phyloP scores from a whole-genome alignment of 1,139 yeast genomes.

The Kurtzmaniella quercitrusa region DNA sequence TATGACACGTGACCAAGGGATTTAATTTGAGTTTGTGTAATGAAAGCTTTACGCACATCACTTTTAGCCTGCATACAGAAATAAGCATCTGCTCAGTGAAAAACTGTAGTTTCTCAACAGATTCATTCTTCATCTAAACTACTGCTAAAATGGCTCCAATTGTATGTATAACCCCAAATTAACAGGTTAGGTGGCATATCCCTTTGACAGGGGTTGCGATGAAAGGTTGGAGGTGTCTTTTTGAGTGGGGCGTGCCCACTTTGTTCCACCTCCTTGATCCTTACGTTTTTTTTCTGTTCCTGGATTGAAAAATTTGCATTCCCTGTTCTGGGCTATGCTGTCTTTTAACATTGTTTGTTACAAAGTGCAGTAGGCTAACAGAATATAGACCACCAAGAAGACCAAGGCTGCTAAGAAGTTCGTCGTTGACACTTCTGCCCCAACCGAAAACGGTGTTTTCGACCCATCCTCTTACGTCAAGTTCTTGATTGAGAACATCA shows the following conservation, averaged over 20 bases:
- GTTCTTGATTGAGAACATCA: constrained; percentile 98
- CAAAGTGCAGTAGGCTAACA: constrained; percentile 64
- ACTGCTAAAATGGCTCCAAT: constrained; percentile 75
- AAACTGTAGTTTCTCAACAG: constrained; percentile 5
- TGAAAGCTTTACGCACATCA: not conserved
- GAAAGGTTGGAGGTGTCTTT: constrained; percentile 7
- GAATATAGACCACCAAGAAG: constrained; percentile 70
- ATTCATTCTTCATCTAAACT: constrained; percentile 9
- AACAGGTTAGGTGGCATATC: constrained; percentile 13
- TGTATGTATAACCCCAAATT: constrained; percentile 50
- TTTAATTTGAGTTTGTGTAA: not conserved
- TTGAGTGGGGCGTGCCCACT: constrained; percentile 8
- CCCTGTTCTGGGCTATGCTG: constrained; percentile 57
- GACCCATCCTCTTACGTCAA: constrained; percentile 98
- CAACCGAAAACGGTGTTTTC: constrained; percentile 95
- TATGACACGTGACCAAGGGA: not conserved
- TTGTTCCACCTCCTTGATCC: constrained; percentile 10
- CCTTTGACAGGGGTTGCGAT: constrained; percentile 34
- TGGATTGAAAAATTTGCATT: constrained; percentile 14
- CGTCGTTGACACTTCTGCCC: constrained; percentile 95
- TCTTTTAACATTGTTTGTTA: constrained; percentile 27
- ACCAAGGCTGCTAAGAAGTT: constrained; percentile 80
- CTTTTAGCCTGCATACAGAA: not conserved
- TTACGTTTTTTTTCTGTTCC: constrained; percentile 10
- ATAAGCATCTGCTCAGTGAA: constrained; percentile 1